Base-by-base conservation (phyloP, 371 early-diverging fungal genomes). In the Mortierella sp. region DNA sequence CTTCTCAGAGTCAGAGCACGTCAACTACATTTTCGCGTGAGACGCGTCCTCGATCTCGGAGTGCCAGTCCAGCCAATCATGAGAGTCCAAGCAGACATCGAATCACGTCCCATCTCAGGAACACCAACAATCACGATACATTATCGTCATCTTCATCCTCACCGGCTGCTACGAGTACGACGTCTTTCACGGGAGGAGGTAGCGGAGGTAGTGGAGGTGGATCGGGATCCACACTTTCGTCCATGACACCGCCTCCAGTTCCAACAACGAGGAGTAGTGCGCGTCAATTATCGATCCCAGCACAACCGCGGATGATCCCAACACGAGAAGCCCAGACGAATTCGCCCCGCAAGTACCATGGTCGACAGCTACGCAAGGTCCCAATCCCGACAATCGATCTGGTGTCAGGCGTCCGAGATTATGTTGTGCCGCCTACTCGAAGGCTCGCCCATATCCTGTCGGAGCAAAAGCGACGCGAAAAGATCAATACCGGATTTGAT, bases 401-500 rank as follows among this genome's bases (percentile, higher is more conserved):
- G 31, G 64, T 74, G 9, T 74, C 74, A 6, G 74, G 69, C 7
- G 14, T 74, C 29, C 48, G 52, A 11, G 74, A 68, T 10, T 63
- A 53, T 29, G 29, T 74, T 2, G 69, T 74, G 2, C 66, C 76
- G 0, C 85, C 85, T 0, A 71, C 77, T 22, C 77, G 87, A 29
- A 45, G 87, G 16, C 31, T 80, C 40, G 85, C 87, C 8, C 87
- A 87, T 61, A 87, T 87, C 26, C 34, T 74, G 10, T 79, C 82
- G 14, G 87, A 87, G 68, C 87, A 87, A 68, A 83, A 85, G 53
- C 77, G 87, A 10, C 77, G 87, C 58, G 85, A 80, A 34, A 86
- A 86, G 66, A 87, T 87, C 24, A 87, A 87, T 68, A 55, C 75
- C 1, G 87, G 87, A 10, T 87, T 86, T 68, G 85, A 86, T n/a